Base-by-base conservation (phyloP, 169 alveolate genomes). In the Babesia gibsoni region DNA sequence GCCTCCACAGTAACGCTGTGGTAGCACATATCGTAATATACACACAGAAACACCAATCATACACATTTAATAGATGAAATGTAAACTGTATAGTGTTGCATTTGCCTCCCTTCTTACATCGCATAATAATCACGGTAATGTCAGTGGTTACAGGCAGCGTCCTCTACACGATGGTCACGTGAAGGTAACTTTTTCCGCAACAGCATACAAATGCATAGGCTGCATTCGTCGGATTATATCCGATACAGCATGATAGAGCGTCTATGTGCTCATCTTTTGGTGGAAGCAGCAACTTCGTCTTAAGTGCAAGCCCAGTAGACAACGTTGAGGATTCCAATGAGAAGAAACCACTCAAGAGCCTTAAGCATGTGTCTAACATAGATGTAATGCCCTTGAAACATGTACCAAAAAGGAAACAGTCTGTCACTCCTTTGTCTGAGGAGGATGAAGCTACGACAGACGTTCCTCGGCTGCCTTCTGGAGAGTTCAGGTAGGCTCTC, bases 401-500 rank as follows among this genome's bases (percentile, higher is more conserved):
- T 4, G 20, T 9, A 4, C 22, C 7, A 29, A 61, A 61, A 36
- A 42, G 23, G 59, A 43, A 22, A 10, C 18, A 39, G 2, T n/a
- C 6, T 2, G 37, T n/a, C 18, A 61, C 27, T 45, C 29, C 9
- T 1, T 3, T 18, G 52, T 32, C 32, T 16, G 45, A 0, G 10
- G 49, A 32, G 3, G 75, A 58, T 2, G 67, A 22, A 6, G 43
- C 33, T 10, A 35, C 27, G 29, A 5, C 58, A 18, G 64, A 53
- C 10, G 80, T 75, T 14, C 84, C 84, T 12, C 56, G 64, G 3
- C 41, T 75, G 20, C 84, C 84, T 10, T 52, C 78, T 20, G 73
- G 80, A 29, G 84, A 75, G 52, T 75, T 75, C 63, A 75, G 54
- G 84, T 75, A 49, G 0, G 68, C 30, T 8, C 12, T 32, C 0